phyloP scores from a whole-genome alignment of 768 basidiomycete genomes.

The Amanita molliuscula region DNA sequence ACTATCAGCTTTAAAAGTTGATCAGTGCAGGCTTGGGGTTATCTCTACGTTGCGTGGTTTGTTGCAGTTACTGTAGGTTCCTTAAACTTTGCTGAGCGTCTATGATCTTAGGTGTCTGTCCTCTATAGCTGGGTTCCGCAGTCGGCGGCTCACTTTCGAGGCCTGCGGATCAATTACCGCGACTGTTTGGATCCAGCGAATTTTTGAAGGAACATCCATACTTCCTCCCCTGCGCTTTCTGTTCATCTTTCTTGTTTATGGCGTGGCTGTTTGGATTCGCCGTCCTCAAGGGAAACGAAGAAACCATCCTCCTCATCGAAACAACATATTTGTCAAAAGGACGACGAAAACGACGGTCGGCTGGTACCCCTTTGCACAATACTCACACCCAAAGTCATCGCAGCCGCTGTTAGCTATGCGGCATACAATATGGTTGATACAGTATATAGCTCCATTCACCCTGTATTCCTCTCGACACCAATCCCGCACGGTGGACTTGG shows the following conservation, averaged over 20 bases:
- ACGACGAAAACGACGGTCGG: no score
- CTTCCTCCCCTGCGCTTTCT: slow-evolving; percentile 49
- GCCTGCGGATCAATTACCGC: no score
- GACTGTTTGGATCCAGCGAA: slow-evolving; percentile 21
- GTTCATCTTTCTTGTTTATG: slow-evolving; percentile 36
- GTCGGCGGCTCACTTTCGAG: slow-evolving; percentile 38
- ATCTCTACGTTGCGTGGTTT: slow-evolving; percentile 23
- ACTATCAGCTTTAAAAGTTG: not conserved
- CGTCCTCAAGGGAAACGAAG: no score
- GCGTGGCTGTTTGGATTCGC: slow-evolving; percentile 10
- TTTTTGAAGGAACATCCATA: slow-evolving; percentile 41
- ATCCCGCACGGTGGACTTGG: slow-evolving; percentile 16
- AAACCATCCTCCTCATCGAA: no score
- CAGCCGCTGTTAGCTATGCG: no score
- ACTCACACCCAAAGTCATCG: no score
- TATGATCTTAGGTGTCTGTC: not conserved
- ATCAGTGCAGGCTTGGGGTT: slow-evolving; percentile 10
- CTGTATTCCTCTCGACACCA: slow-evolving; percentile 61
- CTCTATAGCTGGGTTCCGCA: slow-evolving; percentile 23
- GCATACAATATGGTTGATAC: slow-evolving; percentile 46
- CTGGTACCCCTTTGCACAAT: no score
- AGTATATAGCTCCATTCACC: slow-evolving; percentile 44
- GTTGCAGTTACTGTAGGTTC: slow-evolving; percentile 10
- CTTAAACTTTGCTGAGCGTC: not conserved
- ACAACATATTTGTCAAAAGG: no score